phyloP scores from a whole-genome alignment of 2,329 filamentous ascomycete species.

The Pezicula carpinea region DNA sequence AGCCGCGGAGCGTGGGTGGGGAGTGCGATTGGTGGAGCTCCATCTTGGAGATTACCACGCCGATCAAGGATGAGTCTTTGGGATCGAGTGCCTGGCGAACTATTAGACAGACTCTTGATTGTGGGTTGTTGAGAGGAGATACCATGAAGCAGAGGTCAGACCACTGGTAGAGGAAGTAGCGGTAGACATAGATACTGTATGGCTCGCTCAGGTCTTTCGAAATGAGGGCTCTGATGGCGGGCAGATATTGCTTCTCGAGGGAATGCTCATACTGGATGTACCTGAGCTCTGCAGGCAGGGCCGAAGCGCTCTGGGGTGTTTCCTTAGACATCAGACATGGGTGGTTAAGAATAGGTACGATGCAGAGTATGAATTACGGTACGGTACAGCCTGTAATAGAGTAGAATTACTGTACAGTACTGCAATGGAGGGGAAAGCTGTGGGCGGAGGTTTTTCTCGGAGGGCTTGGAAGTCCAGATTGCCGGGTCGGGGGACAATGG shows the following conservation, averaged over 20 bases:
- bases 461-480: too few relatives aligned
- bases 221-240: conserved; percentile 86
- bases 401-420: too few relatives aligned
- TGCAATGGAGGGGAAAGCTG: too few relatives aligned
- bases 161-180: conserved; percentile 98
- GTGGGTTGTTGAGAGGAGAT: conserved; percentile 8
- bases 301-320: neutral
- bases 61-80: conserved; percentile 62
- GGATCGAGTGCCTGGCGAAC: conserved; percentile 52
- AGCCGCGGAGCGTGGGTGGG: conserved; percentile 69
- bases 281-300: conserved; percentile 42
- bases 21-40: conserved; percentile 85
- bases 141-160: conserved; percentile 96
- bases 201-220: conserved; percentile 95
- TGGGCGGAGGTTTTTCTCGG: too few relatives aligned
- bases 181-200: conserved; percentile 98
- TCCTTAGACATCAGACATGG: neutral
- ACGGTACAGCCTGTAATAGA: too few relatives aligned
- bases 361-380: too few relatives aligned
- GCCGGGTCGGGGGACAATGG: too few relatives aligned
- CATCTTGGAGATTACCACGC: conserved; percentile 92
- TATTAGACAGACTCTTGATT: neutral
- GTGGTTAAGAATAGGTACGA: too few relatives aligned
- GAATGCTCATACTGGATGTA: conserved; percentile 60
- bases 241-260: conserved; percentile 63